A percentile compares a stretch with the other conserved stretches of the same genome.
These are phyloP conservation scores for Pythium aphanidermatum DNA, from an alignment of 352 stramenopile species.

Conservation along the genomic window DNA sequence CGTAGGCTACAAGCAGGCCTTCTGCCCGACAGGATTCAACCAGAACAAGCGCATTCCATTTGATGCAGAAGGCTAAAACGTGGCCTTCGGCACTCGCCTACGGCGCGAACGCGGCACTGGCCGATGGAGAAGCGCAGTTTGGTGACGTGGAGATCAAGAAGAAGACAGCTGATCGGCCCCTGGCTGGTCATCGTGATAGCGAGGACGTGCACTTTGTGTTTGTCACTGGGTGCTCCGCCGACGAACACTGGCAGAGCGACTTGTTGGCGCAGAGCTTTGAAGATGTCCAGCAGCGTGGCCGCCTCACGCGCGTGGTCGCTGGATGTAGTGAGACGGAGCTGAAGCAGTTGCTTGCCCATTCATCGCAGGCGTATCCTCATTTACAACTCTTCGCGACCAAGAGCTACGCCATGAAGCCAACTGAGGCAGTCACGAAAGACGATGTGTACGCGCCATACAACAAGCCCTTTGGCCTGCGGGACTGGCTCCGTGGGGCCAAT, in stretches of 20 bases:
- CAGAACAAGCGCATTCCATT: constrained; percentile 60
- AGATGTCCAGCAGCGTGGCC: constrained; percentile 45
- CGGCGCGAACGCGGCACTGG: constrained; percentile 22
- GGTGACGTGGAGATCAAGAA: constrained; percentile 2
- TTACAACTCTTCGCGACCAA: constrained; percentile 54
- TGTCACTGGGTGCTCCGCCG: constrained; percentile 47
- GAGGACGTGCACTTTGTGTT: constrained; percentile 79
- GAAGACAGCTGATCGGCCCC: background rate
- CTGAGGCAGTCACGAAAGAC: constrained; percentile 2
- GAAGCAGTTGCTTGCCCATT: constrained; percentile 30
- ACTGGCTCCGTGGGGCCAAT: constrained; percentile 67
- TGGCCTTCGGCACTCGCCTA: constrained; percentile 47
- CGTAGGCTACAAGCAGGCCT: constrained; percentile 36
- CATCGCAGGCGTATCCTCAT: constrained; percentile 20
- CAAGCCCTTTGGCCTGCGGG: constrained; percentile 62
- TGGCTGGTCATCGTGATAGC: constrained; percentile 33
- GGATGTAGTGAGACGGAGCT: constrained; percentile 46
- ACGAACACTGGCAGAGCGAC: constrained; percentile 73
- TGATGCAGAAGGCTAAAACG: constrained; percentile 31
- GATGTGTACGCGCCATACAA: constrained; percentile 59
- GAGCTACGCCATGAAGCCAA: constrained; percentile 35
- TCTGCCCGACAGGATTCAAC: constrained; percentile 67
- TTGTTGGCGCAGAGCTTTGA: constrained; percentile 60
- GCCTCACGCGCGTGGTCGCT: constrained; percentile 63
- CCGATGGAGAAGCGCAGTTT: constrained; percentile 15